Percentiles rank a stretch among this genome's conserved stretches.
Evolutionary conservation across 768 basidiomycete species (phyloP).

Genomic region (Kwoniella sp.): DNA sequence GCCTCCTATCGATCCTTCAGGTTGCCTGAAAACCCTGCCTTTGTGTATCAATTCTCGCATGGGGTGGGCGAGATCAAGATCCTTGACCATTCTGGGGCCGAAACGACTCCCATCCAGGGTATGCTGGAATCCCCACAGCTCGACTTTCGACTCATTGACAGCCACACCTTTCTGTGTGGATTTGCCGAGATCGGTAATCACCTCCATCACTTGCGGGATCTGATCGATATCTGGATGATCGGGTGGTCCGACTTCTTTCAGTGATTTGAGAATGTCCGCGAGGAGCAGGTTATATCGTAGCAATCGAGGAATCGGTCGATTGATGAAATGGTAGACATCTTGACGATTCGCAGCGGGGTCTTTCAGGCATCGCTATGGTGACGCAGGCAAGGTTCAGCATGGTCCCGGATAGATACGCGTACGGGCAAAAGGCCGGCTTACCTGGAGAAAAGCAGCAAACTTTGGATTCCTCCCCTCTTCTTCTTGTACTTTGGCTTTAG

Average conservation of each 20-base stretch:
- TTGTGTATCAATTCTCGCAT: conserved; percentile 80
- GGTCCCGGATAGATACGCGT: no score
- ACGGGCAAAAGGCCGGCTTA: conserved; percentile 17
- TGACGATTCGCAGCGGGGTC: conserved; percentile 77
- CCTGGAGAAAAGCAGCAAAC: conserved; percentile 51
- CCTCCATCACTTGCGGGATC: conserved; percentile 81
- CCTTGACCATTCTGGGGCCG: conserved; percentile 58
- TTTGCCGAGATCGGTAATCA: conserved; percentile 82
- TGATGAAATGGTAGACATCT: conserved; percentile 91
- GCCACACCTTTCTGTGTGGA: conserved; percentile 83
- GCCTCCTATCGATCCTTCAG: conserved; percentile 71
- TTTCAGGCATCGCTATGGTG: conserved; percentile 59
- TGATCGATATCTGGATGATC: conserved; percentile 78
- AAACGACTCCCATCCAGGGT: conserved; percentile 47
- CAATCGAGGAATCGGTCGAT: conserved; percentile 85
- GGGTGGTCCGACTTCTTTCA: conserved; percentile 58
- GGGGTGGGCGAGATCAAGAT: conserved; percentile 85
- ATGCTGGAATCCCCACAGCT: conserved; percentile 67
- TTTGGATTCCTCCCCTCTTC: conserved; percentile 44
- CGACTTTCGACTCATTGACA: conserved; percentile 83
- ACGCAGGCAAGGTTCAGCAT: no score
- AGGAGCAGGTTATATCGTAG: conserved; percentile 85
- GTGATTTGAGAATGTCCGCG: conserved; percentile 75
- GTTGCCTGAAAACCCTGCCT: conserved; percentile 79
- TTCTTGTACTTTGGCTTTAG: conserved; percentile 54